A percentile compares a stretch with the other conserved stretches of the same genome.
Evolutionary conservation across 2,329 filamentous ascomycete species (phyloP).

Genomic region (Ophiostoma tasmaniense): DNA sequence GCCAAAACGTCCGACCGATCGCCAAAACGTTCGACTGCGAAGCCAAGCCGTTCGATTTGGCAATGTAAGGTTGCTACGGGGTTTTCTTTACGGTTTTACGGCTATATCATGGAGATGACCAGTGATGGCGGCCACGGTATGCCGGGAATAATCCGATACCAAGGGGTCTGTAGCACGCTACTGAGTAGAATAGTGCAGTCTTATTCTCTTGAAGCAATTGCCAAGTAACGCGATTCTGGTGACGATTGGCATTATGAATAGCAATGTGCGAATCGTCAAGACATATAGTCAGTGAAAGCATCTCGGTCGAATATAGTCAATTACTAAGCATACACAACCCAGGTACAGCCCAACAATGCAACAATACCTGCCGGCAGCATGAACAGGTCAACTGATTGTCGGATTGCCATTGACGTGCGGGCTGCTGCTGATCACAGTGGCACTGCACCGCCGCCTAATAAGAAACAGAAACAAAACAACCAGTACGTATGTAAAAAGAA

Average conservation of each 20-base stretch:
- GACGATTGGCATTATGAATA: not conserved
- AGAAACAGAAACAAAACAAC: constrained; percentile 6
- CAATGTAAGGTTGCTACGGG: not conserved
- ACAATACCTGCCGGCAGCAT: not conserved
- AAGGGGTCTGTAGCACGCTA: not conserved
- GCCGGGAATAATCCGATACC: not conserved
- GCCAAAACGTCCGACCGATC: constrained; percentile 6
- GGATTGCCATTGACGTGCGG: not conserved
- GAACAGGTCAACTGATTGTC: not conserved
- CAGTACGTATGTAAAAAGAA: not conserved
- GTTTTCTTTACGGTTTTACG: not conserved
- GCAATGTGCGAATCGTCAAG: not conserved
- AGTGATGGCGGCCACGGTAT: not conserved
- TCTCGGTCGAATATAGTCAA: not conserved
- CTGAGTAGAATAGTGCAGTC: not conserved
- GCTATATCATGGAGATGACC: not conserved
- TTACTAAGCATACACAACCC: not conserved
- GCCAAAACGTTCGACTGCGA: constrained; percentile 1
- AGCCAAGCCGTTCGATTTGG: not conserved
- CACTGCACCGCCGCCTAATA: not conserved
- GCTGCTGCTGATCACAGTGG: not conserved
- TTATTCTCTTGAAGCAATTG: not conserved
- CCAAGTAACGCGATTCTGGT: not conserved
- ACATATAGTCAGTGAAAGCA: not conserved
- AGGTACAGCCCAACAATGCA: not conserved